Evolutionary conservation across 257 asterid species (phyloP), one percentile per base, ranked within the genome.

Genomic region (Prunella vulgaris): DNA sequence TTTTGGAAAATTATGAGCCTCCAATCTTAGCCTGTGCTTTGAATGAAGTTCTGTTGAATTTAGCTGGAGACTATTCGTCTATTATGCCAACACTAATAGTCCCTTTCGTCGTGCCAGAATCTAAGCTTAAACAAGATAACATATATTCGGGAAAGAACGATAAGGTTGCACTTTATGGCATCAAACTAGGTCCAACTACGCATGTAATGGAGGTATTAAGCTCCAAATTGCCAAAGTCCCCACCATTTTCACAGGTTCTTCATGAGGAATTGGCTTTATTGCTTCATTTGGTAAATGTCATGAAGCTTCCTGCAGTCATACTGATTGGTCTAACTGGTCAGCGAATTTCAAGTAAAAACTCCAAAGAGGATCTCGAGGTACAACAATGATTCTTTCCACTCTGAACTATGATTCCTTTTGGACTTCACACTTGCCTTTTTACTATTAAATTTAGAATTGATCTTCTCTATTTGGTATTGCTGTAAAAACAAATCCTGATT

Each of bases 1-100:
- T 84, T 22, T 35, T 93, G 81, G 90, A 88, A 54, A 77, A 70
- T 68, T 86, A 84, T 17, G 84, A 83, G 76, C 81, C 96, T 57
- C 95, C 97, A 35, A 27, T 86, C 72, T 79, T 90, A 67, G 90
- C 88, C 17, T 93, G 95, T 80, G 97, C 93, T 24, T 60, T 93
- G 40, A 85, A 84, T 79, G 97, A 93, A 82, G 81, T 87, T 73
- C 82, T 93, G 77, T 74, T 81, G 78, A 72, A 77, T 18, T 48
- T 93, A 64, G 38, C 70, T 44, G 87, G 83, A 75, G 87, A 80
- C n/a, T 76, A 72, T 54, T 70, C 53, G 18, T 73, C 90, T n/a
- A 57, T 78, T 30, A 38, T 60, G 64, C 96, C 95, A 21, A 85
- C 87, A 33, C 30, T 93, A 27, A 49, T 93, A 25, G 86, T 76